Evolutionary conservation across 805 yeast genomes (phyloP).

Genomic region (Myxozyma vanderwaltii): DNA sequence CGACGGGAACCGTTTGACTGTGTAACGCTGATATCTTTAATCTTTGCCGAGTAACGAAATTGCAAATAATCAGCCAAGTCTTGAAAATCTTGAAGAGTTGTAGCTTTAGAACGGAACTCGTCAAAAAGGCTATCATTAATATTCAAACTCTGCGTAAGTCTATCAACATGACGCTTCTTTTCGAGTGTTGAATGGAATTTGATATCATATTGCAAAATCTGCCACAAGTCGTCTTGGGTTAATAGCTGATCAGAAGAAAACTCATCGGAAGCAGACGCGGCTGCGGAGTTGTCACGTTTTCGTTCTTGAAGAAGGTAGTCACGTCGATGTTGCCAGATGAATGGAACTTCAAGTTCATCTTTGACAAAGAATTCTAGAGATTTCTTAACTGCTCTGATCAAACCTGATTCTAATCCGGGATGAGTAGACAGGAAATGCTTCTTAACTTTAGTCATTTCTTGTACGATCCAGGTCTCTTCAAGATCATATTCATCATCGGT

Average conservation of each 20-base stretch:
- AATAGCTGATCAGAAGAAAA: constrained; percentile 38
- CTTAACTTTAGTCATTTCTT: constrained; percentile 61
- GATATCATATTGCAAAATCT: constrained; percentile 79
- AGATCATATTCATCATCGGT: constrained; percentile 65
- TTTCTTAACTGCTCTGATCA: constrained; percentile 68
- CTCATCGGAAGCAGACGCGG: constrained; percentile 32
- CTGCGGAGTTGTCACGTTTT: constrained; percentile 42
- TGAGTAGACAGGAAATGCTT: constrained; percentile 46
- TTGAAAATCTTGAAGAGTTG: constrained; percentile 82
- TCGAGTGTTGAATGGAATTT: constrained; percentile 84
- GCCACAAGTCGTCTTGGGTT: constrained; percentile 86
- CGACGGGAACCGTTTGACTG: not conserved
- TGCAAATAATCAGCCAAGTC: constrained; percentile 83
- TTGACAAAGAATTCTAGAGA: constrained; percentile 71
- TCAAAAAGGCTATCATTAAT: constrained; percentile 59
- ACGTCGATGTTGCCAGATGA: constrained; percentile 92
- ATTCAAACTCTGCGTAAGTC: constrained; percentile 56
- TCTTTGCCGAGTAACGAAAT: constrained; percentile 65
- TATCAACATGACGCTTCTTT: constrained; percentile 65
- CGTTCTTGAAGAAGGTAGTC: constrained; percentile 68
- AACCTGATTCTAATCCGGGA: constrained; percentile 46
- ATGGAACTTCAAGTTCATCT: constrained; percentile 87
- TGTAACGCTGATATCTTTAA: constrained; percentile 50
- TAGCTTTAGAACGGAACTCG: constrained; percentile 58
- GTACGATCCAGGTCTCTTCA: constrained; percentile 83